Base-by-base conservation (phyloP, 2,329 filamentous ascomycete species). In the Talaromyces sp. region DNA sequence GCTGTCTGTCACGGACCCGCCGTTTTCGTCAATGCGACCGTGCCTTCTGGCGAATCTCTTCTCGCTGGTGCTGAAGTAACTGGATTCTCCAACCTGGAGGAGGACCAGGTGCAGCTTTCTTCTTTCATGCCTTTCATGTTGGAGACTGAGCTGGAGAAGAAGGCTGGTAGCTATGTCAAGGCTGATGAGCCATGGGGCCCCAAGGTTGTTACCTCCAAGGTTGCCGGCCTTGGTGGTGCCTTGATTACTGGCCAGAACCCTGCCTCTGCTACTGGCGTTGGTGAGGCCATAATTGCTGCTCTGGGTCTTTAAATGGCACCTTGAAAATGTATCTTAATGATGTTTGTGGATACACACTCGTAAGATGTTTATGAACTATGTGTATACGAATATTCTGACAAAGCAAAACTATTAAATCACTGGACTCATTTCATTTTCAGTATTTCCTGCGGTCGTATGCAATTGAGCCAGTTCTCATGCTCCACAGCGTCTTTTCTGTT, bases 221-320 rank as follows among this genome's bases (percentile, higher is more conserved):
- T 63, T 7, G 58, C 57, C 24, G 57, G 57, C 4, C 46, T 57
- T 20, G 66, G 66, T 5, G 71, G 70, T 3, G 60, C 65, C 35
- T 56, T 80, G 56, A 77, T 81, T 45, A 80, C 78, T 0, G 78
- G 78, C 0, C 78, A 80, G 67, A 80, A 80, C 52, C 77, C 77
- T 1, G 67, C 70, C 5, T 77, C 73, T 62, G 77, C 76, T 9
- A 66, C 63, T 2, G 72, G 62, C 0, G 70, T 80, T 32, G 78
- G 71, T 0, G 69, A 77, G 64, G 77, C 70, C 14, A 68, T 80
- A 51, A 60, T 75, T 14, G 70, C 72, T 66, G 74, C 55, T 46
- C 50, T 66, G 53, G 60, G 62, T 4, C n/a, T 65, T 29, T 65
- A 55, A 45, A 17, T 42, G 24, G 4, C 24, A 4, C 9, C 9